Evolutionary conservation across 2,329 filamentous ascomycete genomes (phyloP).

Genomic region (Colletotrichum sp.): DNA sequence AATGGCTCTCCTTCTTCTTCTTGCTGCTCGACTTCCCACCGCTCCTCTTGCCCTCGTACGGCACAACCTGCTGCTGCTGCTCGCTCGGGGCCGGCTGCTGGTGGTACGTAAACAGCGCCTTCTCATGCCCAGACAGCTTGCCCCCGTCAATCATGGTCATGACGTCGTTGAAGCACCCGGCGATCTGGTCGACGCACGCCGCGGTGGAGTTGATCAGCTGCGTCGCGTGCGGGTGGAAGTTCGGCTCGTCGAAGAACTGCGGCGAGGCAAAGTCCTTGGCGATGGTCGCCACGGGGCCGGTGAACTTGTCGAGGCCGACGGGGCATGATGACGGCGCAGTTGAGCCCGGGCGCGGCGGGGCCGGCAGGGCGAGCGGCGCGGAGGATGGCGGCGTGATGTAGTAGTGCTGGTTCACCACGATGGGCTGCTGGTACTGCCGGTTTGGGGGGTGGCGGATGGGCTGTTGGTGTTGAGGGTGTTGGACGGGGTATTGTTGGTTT

Average conservation of each 20-base stretch:
- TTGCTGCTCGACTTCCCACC: neutral
- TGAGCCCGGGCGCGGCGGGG: neutral
- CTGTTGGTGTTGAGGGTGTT: conserved; percentile 24
- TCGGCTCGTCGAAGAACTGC: conserved; percentile 45
- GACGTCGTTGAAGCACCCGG: conserved; percentile 67
- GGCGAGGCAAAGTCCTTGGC: conserved; percentile 45
- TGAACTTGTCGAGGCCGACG: conserved; percentile 37
- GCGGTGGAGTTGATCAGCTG: conserved; percentile 51
- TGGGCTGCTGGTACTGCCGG: conserved; percentile 33
- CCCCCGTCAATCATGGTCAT: conserved; percentile 77
- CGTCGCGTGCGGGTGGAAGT: conserved; percentile 33
- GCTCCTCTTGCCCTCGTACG: neutral
- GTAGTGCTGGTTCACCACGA: conserved; percentile 59
- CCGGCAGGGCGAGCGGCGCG: neutral
- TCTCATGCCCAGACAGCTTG: conserved; percentile 55
- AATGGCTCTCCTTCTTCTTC: conserved; percentile 8
- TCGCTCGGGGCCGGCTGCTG: neutral
- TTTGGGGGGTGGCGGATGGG: conserved; percentile 19
- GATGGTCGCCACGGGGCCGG: conserved; percentile 47
- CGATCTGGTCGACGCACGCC: conserved; percentile 64
- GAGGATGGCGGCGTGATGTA: conserved; percentile 38
- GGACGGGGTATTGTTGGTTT: conserved; percentile 3
- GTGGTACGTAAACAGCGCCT: conserved; percentile 54
- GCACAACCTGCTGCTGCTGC: neutral
- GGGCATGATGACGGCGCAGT: conserved; percentile 11